Evolutionary conservation across 2,329 filamentous ascomycete species (phyloP).

Genomic region (Cladosporium sp.): DNA sequence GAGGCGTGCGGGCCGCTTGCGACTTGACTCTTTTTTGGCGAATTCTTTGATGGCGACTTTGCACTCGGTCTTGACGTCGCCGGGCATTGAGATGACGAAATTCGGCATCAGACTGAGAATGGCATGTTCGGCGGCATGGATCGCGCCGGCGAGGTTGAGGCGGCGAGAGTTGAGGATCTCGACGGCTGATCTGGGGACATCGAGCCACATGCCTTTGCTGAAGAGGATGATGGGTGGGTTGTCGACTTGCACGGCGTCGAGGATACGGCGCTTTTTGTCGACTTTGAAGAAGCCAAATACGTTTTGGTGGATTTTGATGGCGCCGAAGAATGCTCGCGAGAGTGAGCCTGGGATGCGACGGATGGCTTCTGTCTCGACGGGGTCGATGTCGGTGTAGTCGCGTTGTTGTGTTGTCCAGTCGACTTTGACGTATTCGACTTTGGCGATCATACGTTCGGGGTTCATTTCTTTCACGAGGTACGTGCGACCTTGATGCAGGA

Average conservation of each 20-base stretch:
- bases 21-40: slow-evolving; percentile 64
- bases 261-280: slow-evolving; percentile 79
- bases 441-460: slow-evolving; percentile 77
- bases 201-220: slow-evolving; percentile 93
- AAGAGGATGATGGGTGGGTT: slow-evolving; percentile 86
- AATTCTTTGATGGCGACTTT: slow-evolving; percentile 90
- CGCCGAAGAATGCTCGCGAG: slow-evolving; percentile 78
- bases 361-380: slow-evolving; percentile 86
- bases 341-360: slow-evolving; percentile 66
- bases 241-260: slow-evolving; percentile 90
- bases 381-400: slow-evolving; percentile 92
- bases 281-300: slow-evolving; percentile 98
- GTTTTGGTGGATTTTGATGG: slow-evolving; percentile 80
- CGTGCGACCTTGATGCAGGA: slow-evolving; percentile 90
- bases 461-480: slow-evolving; percentile 90
- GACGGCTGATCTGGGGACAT: slow-evolving; percentile 77
- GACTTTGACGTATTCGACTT: slow-evolving; percentile 84
- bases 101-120: slow-evolving; percentile 84
- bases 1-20: slow-evolving; percentile 83
- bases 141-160: slow-evolving; percentile 82
- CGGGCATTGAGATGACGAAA: slow-evolving; percentile 85
- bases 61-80: slow-evolving; percentile 92
- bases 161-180: slow-evolving; percentile 72
- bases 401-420: slow-evolving; percentile 94
- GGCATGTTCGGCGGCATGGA: slow-evolving; percentile 93